These are phyloP conservation scores for Pseudomicrostroma phylloplanum DNA, from an alignment of 1,284 basidiomycete species.

Conservation along the genomic window DNA sequence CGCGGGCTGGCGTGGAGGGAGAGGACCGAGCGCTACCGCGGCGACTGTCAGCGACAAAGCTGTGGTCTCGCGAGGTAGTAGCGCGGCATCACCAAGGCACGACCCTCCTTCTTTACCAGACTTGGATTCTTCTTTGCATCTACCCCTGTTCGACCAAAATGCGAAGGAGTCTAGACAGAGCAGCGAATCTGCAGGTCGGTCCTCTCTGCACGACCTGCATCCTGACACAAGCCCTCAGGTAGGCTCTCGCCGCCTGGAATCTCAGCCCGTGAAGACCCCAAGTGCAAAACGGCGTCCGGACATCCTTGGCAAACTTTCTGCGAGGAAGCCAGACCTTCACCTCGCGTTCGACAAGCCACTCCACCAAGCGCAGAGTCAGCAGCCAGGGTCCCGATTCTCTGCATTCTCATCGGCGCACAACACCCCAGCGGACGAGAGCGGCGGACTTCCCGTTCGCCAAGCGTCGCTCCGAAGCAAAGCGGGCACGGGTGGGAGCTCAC, in stretches of 20 bases:
- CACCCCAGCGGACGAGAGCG: constrained; percentile 25
- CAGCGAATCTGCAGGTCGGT: not conserved
- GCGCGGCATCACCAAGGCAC: not conserved
- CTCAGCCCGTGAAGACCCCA: not conserved
- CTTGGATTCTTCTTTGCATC: constrained; percentile 2
- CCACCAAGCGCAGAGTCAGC: not conserved
- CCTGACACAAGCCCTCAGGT: not conserved
- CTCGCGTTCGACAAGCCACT: constrained; percentile 20
- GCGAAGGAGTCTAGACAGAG: not conserved
- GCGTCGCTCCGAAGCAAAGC: constrained; percentile 16
- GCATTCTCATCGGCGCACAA: constrained; percentile 30
- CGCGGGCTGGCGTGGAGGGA: not conserved
- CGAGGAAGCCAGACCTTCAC: constrained; percentile 20
- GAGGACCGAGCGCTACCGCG: not conserved
- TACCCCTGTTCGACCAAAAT: not conserved
- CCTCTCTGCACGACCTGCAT: not conserved
- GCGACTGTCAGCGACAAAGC: not conserved
- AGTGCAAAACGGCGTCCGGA: not conserved
- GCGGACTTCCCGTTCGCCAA: constrained; percentile 14
- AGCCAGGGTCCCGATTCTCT: constrained; percentile 30
- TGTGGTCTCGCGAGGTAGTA: not conserved
- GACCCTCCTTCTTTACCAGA: not conserved
- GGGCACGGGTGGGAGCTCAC: constrained; percentile 13
- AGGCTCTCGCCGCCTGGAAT: not conserved
- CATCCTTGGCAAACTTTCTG: not conserved